Percentiles rank a stretch among this genome's conserved stretches.
Evolutionary conservation across 2,329 filamentous ascomycete species (phyloP).

Genomic region (Verticillium isaacii): DNA sequence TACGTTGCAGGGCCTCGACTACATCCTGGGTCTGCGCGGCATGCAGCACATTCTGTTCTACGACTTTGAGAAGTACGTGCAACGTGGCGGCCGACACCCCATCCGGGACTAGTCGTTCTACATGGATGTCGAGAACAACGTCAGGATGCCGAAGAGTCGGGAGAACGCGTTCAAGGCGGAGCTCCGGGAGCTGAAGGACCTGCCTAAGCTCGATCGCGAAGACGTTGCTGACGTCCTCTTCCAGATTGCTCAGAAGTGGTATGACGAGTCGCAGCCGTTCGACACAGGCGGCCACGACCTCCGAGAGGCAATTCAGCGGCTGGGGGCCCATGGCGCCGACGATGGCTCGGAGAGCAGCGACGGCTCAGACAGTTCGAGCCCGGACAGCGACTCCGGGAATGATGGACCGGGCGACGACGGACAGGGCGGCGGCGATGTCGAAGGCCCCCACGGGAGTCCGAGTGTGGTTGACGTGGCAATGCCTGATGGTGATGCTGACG

Average conservation of each 20-base stretch:
- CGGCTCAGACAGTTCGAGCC: not conserved
- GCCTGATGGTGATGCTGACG: not conserved
- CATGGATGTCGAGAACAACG: slow-evolving; percentile 23
- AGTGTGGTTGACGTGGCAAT: not conserved
- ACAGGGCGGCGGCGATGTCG: not conserved
- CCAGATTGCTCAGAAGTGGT: slow-evolving; percentile 16
- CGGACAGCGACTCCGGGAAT: not conserved
- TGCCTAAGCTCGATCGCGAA: slow-evolving; percentile 13
- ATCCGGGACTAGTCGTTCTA: slow-evolving; percentile 27
- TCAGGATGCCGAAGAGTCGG: slow-evolving; percentile 15
- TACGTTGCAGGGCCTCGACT: slow-evolving; percentile 39
- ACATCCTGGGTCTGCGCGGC: slow-evolving; percentile 37
- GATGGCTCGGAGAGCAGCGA: not conserved
- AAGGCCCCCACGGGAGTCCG: not conserved
- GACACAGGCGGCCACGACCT: not conserved
- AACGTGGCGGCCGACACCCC: not conserved
- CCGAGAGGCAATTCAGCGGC: not conserved
- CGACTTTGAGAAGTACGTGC: slow-evolving; percentile 24
- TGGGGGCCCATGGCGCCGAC: not conserved
- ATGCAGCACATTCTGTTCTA: slow-evolving; percentile 34
- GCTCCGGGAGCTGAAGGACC: slow-evolving; percentile 17
- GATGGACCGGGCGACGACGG: not conserved
- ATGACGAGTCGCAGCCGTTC: slow-evolving; percentile 10
- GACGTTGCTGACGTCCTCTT: slow-evolving; percentile 12
- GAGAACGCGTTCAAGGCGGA: slow-evolving; percentile 9